These are phyloP conservation scores for Chrysochromulina parva DNA, from an alignment of 78 protist genomes.

Conservation along the genomic window DNA sequence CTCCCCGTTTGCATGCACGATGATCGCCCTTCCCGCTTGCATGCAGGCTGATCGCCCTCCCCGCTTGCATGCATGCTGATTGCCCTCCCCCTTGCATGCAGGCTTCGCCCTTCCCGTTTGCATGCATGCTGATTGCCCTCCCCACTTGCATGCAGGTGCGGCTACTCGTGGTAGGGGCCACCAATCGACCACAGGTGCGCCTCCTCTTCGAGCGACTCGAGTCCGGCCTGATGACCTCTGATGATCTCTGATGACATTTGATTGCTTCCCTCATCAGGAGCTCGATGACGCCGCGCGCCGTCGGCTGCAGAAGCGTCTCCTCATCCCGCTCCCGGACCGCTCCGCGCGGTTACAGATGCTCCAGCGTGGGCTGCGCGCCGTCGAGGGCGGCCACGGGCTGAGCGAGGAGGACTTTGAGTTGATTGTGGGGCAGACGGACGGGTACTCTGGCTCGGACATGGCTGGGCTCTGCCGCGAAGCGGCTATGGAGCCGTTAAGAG, in stretches of 20 bases:
- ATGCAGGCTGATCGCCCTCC: no score
- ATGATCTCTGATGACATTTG: no score
- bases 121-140: not conserved
- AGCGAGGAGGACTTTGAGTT: not conserved
- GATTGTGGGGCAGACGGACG: constrained; percentile 29
- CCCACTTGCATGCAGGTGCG: not conserved
- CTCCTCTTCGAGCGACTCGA: not conserved
- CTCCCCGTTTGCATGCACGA: no score
- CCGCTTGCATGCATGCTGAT: no score
- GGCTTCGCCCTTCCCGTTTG: no score
- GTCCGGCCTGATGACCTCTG: no score
- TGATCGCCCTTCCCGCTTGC: no score
- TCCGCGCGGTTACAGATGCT: constrained; percentile 64
- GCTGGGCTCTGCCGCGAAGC: constrained; percentile 77
- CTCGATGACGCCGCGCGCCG: constrained; percentile 92
- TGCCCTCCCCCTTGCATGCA: no score
- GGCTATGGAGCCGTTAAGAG: constrained; percentile 83
- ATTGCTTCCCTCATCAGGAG: not conserved
- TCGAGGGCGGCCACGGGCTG: not conserved
- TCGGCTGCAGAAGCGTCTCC: constrained; percentile 76
- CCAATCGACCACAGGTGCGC: constrained; percentile 85
- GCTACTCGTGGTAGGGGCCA: constrained; percentile 60
- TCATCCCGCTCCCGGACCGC: constrained; percentile 82
- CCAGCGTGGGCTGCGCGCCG: not conserved
- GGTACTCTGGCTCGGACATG: constrained; percentile 81